Evolutionary conservation across 2,329 filamentous ascomycete species (phyloP).

Genomic region (Stenocarpella maydis): DNA sequence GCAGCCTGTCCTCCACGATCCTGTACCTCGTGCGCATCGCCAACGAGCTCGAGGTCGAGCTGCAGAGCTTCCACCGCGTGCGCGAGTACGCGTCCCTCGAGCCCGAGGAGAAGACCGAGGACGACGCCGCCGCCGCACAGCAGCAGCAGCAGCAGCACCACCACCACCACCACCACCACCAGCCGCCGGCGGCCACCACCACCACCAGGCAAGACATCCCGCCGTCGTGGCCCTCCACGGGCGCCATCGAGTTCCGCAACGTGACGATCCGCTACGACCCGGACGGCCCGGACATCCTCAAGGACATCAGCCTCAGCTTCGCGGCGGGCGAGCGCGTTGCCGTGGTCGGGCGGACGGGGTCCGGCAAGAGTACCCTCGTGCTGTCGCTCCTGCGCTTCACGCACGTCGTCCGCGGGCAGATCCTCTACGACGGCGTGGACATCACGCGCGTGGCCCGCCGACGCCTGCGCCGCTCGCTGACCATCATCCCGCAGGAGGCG

Average conservation of each 20-base stretch:
- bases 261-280: slow-evolving; percentile 42
- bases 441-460: slow-evolving; percentile 45
- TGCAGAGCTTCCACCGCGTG: slow-evolving; percentile 57
- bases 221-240: slow-evolving; percentile 41
- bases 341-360: slow-evolving; percentile 72
- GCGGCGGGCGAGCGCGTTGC: slow-evolving; percentile 69
- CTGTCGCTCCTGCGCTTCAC: slow-evolving; percentile 49
- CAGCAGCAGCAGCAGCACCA: slow-evolving; percentile 1
- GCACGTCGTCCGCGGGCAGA: slow-evolving; percentile 43
- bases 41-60: slow-evolving; percentile 65
- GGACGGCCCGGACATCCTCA: slow-evolving; percentile 43
- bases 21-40: slow-evolving; percentile 59
- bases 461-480: slow-evolving; percentile 47
- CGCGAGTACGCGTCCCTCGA: slow-evolving; percentile 43
- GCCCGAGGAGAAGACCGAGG: slow-evolving; percentile 40
- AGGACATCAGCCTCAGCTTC: slow-evolving; percentile 41
- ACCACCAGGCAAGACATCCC: slow-evolving; percentile 33
- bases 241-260: slow-evolving; percentile 42
- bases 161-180: no score
- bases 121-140: not conserved
- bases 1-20: slow-evolving; percentile 61
- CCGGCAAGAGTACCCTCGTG: slow-evolving; percentile 68
- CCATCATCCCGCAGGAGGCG: slow-evolving; percentile 51
- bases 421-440: slow-evolving; percentile 48
- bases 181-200: no score